Conservation (phyloP, 768 basidiomycete genomes). For the Tricholoma hemisulphureum region DNA sequence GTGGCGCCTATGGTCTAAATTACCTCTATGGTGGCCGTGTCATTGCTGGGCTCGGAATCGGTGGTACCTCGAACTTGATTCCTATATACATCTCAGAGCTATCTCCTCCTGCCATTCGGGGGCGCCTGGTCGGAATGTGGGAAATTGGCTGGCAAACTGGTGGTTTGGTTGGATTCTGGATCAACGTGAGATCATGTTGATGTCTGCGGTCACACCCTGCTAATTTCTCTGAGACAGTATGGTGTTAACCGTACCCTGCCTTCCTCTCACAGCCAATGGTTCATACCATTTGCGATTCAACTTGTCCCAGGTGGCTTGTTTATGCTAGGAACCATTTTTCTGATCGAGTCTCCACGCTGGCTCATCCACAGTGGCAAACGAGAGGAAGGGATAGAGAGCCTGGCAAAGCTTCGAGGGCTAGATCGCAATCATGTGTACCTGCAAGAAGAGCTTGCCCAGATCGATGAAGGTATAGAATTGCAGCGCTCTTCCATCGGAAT, state of each 20-base stretch:
- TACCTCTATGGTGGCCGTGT: slow-evolving; percentile 43
- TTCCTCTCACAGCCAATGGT: slow-evolving; percentile 33
- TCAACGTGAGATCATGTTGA: slow-evolving; percentile 19
- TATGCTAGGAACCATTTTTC: slow-evolving; percentile 30
- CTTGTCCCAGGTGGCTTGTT: slow-evolving; percentile 36
- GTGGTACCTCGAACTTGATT: slow-evolving; percentile 35
- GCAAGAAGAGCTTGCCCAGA: slow-evolving; percentile 31
- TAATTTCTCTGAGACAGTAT: slow-evolving; percentile 12
- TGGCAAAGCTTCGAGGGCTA: slow-evolving; percentile 32
- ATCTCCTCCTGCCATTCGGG: slow-evolving; percentile 43
- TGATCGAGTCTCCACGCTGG: slow-evolving; percentile 38
- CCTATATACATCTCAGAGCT: slow-evolving; percentile 47
- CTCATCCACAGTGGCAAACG: slow-evolving; percentile 36
- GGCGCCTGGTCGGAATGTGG: slow-evolving; percentile 46
- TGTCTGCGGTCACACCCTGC: background rate
- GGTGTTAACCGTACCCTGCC: slow-evolving; percentile 30
- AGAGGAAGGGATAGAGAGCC: slow-evolving; percentile 29
- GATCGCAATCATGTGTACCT: slow-evolving; percentile 29
- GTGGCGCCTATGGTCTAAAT: slow-evolving; percentile 32
- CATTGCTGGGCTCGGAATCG: slow-evolving; percentile 41
- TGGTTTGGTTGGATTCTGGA: slow-evolving; percentile 41
- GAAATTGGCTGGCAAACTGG: slow-evolving; percentile 51
- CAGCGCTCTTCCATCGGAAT: slow-evolving; percentile 34
- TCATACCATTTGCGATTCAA: slow-evolving; percentile 39
- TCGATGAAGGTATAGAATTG: slow-evolving; percentile 30